Conservation (phyloP, 176 grass and related monocot species). For the Areca catechu region DNA sequence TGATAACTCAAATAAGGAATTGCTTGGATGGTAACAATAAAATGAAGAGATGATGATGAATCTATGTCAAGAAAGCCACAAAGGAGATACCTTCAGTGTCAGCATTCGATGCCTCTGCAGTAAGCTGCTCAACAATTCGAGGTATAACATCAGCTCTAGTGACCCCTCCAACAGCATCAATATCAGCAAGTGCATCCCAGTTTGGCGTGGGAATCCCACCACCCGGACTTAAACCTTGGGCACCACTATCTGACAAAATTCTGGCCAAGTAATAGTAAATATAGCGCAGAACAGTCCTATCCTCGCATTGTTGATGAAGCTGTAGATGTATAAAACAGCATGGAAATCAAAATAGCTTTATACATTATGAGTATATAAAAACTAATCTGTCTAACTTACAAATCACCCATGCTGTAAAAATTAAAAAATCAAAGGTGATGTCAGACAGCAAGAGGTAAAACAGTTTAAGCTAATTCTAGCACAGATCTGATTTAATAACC, state of each 20-base stretch:
- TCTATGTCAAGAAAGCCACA: too few relatives aligned
- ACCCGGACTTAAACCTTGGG: slow-evolving; percentile 84
- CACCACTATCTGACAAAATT: slow-evolving; percentile 94
- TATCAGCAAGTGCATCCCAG: slow-evolving; percentile 98
- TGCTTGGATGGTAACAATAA: too few relatives aligned
- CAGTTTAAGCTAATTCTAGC: too few relatives aligned
- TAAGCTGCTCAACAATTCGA: slow-evolving; percentile 86
- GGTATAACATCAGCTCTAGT: slow-evolving; percentile 94
- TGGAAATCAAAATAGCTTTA: too few relatives aligned
- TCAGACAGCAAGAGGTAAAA: too few relatives aligned
- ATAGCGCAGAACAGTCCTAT: slow-evolving; percentile 85
- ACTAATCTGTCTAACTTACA: neutral
- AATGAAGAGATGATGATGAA: too few relatives aligned
- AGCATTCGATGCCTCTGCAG: slow-evolving; percentile 58
- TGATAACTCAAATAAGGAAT: slow-evolving; percentile 14
- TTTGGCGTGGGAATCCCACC: slow-evolving; percentile 98
- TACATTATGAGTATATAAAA: too few relatives aligned
- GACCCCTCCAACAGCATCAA: slow-evolving; percentile 90
- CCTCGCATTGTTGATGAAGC: slow-evolving; percentile 98
- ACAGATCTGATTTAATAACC: too few relatives aligned
- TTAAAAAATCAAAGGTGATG: too few relatives aligned
- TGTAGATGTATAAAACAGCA: slow-evolving; percentile 35
- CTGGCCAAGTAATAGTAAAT: slow-evolving; percentile 98
- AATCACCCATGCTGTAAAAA: neutral
- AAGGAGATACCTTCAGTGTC: slow-evolving; percentile 61